Evolutionary conservation across 2,329 filamentous ascomycete species (phyloP), one percentile per base, ranked within the genome.

Genomic region (Zopfia rhizophila): DNA sequence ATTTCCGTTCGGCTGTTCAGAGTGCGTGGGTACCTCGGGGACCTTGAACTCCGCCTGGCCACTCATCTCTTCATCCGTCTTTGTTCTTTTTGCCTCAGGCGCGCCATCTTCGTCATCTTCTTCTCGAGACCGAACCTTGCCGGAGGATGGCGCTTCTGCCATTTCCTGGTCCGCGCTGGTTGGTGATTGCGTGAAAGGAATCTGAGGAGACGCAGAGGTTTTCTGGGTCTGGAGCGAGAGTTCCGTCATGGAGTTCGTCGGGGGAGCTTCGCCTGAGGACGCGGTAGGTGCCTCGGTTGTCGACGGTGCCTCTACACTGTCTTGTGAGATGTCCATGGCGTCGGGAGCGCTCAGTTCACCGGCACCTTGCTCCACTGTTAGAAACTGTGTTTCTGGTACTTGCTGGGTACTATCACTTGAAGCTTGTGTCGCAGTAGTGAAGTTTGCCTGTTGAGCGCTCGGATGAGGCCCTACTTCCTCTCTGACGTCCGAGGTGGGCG

Each of bases 71-170:
- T 63, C 63, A 14, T 89, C 88, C 0, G 90, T 88, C 73, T 87
- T 93, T 25, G 89, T 84, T 18, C 92, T 86, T 77, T 97, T 97
- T 1, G 91, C 83, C 12, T 83, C 83, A 40, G 87, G 91, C 54
- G 90, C 76, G n/a, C 66, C 75, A 14, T 78, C 77, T 1, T 77
- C 76, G 12, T 76, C 75, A 54, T 96, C 91, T 4, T 91, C 86
- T 47, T 96, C 91, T 11, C 92, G 86, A 56, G 87, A 88, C 8
- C 90, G 85, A 1, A 90, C 80, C 36, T 69, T 70, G 22, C 69
- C 69, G n/a, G 69, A 68, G 2, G 59, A 53, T 5, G 70, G 71
- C 28, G 68, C 70, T 43, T 75, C 72, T 32, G 65, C 59, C 70
- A 74, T 73, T 4, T 69, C 61, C 10, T 63, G 61, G 45, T 72